These are phyloP conservation scores for Diaporthe sp. DNA, from an alignment of 2,329 filamentous ascomycete species.

Conservation along the genomic window DNA sequence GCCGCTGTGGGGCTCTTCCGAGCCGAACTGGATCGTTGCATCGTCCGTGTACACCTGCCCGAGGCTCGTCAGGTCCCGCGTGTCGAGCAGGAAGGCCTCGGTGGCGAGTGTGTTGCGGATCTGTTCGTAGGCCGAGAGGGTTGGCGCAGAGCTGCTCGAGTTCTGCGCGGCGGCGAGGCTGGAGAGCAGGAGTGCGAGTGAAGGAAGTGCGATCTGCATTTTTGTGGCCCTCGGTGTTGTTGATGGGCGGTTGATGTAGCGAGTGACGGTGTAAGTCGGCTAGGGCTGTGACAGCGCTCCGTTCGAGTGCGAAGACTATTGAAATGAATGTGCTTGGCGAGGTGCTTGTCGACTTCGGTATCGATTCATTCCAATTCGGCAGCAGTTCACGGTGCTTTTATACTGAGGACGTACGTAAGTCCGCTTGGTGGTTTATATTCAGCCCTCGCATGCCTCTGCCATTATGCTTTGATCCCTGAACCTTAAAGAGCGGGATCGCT, in stretches of 20 bases:
- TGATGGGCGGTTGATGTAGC: background rate
- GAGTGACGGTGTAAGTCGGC: background rate
- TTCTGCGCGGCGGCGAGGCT: constrained; percentile 6
- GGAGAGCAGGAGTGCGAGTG: background rate
- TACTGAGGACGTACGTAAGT: background rate
- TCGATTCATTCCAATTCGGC: background rate
- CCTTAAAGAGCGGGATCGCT: background rate
- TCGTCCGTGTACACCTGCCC: constrained; percentile 15
- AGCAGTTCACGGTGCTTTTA: background rate
- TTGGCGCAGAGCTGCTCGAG: background rate
- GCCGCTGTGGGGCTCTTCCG: background rate
- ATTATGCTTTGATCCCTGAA: constrained; percentile 10
- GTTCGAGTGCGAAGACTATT: too few relatives aligned
- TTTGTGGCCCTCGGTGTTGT: background rate
- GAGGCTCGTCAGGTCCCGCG: constrained; percentile 23
- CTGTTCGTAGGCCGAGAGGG: constrained; percentile 28
- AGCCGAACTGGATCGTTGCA: background rate
- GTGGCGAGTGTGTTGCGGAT: constrained; percentile 23
- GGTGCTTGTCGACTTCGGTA: background rate
- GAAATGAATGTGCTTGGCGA: background rate
- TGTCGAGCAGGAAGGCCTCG: constrained; percentile 25
- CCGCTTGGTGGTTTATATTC: background rate
- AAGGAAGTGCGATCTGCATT: background rate
- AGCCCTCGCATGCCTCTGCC: background rate
- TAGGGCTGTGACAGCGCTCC: too few relatives aligned